Base-by-base conservation (phyloP, 495 filamentous ascomycete genomes). In the Talaromyces ruber region DNA sequence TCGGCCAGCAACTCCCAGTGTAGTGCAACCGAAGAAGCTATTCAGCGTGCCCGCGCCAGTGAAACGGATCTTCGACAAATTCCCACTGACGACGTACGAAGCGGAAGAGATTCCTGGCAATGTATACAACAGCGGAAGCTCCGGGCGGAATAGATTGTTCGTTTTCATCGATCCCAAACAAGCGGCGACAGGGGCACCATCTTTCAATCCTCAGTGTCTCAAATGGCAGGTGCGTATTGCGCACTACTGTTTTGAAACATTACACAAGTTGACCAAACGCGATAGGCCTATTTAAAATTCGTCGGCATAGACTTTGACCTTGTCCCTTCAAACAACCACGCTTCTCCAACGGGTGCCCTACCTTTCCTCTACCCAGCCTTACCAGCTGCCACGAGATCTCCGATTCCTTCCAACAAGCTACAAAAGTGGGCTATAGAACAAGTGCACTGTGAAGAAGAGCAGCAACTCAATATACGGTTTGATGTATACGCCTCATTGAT, bases 131-230 rank as follows among this genome's bases (percentile, higher is more conserved):
- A 85, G 84, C 21, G 65, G 67, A 24, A 60, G 72, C 25, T 72
- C 74, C 32, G 64, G 76, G n/a, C 68, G 77, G 61, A 78, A 88
- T 64, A 82, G 83, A 34, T 78, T 98, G 16, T 93, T 92, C 69
- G 77, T 96, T 32, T 98, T 97, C 73, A 82, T 82, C 56, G 84
- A 84, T 12, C 81, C 85, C 1, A 73, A 79, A 26, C 88, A 86
- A 63, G 91, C 87, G 22, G 68, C 72, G 26, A 66, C 68, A 32
- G 88, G 86, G 12, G 72, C 78, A 25, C 91, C 92, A 22, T 93
- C 89, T 56, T 97, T 90, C 77, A 97, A 98, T 74, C 94, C 94
- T 3, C 84, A 84, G 65, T 98, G 94, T 80, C 79, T 98, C 64
- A 97, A 93, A 76, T 97, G 92, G 92, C 94, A 97, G 88, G 93